Evolutionary conservation across 345 rosid species (phyloP).

Genomic region (Gossypium turneri): DNA sequence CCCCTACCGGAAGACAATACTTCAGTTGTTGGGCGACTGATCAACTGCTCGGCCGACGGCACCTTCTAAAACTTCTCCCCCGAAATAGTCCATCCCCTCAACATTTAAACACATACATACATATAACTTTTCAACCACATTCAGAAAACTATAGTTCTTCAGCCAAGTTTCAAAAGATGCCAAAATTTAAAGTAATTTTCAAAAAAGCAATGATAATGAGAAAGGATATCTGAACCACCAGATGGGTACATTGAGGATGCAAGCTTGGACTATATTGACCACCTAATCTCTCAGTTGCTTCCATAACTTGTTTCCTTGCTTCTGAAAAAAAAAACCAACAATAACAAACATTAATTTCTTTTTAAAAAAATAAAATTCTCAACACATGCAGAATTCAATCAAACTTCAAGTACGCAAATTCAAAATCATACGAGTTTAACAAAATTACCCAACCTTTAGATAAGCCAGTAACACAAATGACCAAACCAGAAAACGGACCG

Average conservation of each 20-base stretch:
- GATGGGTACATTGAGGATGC: slow-evolving; percentile 84
- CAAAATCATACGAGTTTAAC: not conserved
- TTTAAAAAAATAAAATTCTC: not conserved
- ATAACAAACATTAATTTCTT: slow-evolving; percentile 1
- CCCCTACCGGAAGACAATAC: no score
- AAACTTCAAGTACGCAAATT: not conserved
- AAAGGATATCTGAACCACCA: slow-evolving; percentile 98
- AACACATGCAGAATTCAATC: not conserved
- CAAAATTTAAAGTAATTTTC: not conserved
- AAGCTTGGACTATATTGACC: slow-evolving; percentile 81
- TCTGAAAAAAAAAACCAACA: slow-evolving; percentile 36
- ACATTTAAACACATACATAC: not conserved
- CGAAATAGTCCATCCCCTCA: no score
- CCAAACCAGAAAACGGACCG: slow-evolving; percentile 68
- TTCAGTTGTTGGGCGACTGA: no score
- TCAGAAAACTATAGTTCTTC: not conserved
- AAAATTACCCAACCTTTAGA: slow-evolving; percentile 57
- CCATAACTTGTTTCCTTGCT: slow-evolving; percentile 92
- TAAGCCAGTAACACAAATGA: slow-evolving; percentile 88
- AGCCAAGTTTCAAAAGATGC: not conserved
- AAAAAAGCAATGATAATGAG: not conserved
- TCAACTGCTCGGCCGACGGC: no score
- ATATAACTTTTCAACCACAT: not conserved
- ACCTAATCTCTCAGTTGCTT: slow-evolving; percentile 86
- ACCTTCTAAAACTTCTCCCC: no score